phyloP scores from a whole-genome alignment of 306 rosid genomes.

The Vigna reflexopilosa region DNA sequence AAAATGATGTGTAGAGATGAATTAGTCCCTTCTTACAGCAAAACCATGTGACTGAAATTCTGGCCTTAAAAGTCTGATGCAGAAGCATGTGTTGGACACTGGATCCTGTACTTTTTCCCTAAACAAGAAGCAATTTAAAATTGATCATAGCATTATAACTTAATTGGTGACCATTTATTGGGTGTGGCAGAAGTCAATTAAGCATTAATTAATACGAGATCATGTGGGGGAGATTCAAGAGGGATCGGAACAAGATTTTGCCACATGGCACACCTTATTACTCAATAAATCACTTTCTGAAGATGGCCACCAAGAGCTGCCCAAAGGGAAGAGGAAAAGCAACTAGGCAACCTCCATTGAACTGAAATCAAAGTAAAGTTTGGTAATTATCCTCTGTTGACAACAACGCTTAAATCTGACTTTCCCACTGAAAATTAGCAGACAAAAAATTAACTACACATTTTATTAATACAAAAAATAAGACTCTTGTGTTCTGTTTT shows the following conservation, averaged over 20 bases:
- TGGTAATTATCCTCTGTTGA: slow-evolving; percentile 54
- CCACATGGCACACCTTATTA: slow-evolving; percentile 39
- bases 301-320: slow-evolving; percentile 47
- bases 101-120: slow-evolving; percentile 21
- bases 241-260: slow-evolving; percentile 46
- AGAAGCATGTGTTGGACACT: background rate
- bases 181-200: slow-evolving; percentile 42
- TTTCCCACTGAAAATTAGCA: slow-evolving; percentile 41
- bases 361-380: slow-evolving; percentile 48
- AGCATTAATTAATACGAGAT: slow-evolving; percentile 36
- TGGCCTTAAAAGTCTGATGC: background rate
- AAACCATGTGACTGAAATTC: slow-evolving; percentile 6
- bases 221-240: slow-evolving; percentile 37
- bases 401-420: slow-evolving; percentile 53
- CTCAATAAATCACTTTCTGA: slow-evolving; percentile 47
- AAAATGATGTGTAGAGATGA: slow-evolving; percentile 4
- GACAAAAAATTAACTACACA: slow-evolving; percentile 2
- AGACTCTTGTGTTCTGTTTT: slow-evolving; percentile 30
- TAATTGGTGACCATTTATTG: slow-evolving; percentile 8
- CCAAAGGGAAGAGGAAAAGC: slow-evolving; percentile 50
- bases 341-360: slow-evolving; percentile 57
- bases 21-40: background rate
- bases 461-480: slow-evolving; percentile 3
- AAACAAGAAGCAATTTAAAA: slow-evolving; percentile 20
- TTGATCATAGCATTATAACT: background rate